These are phyloP conservation scores for Didymosphaeria variabile DNA, from an alignment of 2,329 filamentous ascomycete species.

Conservation along the genomic window DNA sequence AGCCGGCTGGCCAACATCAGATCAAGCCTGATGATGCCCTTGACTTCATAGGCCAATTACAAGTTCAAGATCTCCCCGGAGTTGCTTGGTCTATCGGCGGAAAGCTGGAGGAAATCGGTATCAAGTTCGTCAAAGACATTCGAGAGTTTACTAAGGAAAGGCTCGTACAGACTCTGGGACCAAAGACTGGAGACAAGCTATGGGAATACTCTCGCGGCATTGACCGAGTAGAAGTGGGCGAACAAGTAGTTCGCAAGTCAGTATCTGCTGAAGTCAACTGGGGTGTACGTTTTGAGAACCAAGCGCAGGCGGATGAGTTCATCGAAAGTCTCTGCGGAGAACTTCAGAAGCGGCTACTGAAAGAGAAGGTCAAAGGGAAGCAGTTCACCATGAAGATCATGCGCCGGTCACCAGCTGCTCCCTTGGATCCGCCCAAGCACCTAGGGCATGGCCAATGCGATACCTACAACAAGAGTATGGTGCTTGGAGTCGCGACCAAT, in stretches of 20 bases:
- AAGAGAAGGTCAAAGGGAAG: constrained; percentile 85
- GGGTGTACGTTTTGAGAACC: constrained; percentile 93
- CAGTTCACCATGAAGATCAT: constrained; percentile 96
- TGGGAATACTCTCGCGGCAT: constrained; percentile 92
- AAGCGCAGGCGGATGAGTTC: constrained; percentile 94
- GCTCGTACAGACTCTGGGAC: constrained; percentile 77
- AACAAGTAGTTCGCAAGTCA: constrained; percentile 86
- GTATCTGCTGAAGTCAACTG: constrained; percentile 98
- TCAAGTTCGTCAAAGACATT: constrained; percentile 84
- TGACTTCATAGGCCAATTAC: constrained; percentile 77
- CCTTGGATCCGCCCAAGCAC: constrained; percentile 90
- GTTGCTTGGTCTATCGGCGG: constrained; percentile 90
- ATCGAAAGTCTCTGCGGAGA: constrained; percentile 85
- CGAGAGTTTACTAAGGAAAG: constrained; percentile 79
- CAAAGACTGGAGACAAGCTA: constrained; percentile 90
- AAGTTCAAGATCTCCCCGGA: constrained; percentile 84
- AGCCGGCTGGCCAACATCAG: constrained; percentile 92
- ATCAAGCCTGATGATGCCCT: constrained; percentile 83
- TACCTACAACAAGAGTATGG: constrained; percentile 85
- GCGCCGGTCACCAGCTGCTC: constrained; percentile 84
- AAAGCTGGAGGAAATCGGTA: constrained; percentile 86
- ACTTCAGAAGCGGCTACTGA: constrained; percentile 79
- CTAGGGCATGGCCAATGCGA: constrained; percentile 96
- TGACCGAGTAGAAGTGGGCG: constrained; percentile 84
- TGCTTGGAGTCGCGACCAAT: constrained; percentile 86